Conservation (phyloP, 768 basidiomycete genomes). For the Symmetrospora coprosmae region DNA sequence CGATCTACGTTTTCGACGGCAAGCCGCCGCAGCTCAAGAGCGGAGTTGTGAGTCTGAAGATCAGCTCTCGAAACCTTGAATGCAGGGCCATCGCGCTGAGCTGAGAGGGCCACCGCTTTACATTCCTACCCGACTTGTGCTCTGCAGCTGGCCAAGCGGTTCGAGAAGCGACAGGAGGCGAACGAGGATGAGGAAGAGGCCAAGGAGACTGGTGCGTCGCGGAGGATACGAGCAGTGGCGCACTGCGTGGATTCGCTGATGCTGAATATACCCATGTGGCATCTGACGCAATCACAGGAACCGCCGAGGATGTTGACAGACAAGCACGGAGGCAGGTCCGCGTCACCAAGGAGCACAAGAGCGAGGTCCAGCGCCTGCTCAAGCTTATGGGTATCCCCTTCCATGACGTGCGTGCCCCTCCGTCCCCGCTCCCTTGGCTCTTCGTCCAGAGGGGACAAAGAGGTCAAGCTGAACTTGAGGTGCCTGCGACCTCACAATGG, state of each 20-base stretch:
- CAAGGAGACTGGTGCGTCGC: conserved; percentile 63
- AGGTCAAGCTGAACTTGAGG: background rate
- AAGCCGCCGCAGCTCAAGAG: conserved; percentile 96
- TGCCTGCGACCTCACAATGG: background rate
- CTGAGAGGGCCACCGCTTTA: too few species aligned
- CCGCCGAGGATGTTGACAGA: conserved; percentile 79
- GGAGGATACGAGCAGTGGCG: too few species aligned
- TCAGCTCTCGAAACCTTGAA: background rate
- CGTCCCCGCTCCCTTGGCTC: too few species aligned
- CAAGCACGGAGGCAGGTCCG: conserved; percentile 81
- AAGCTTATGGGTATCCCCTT: conserved; percentile 94
- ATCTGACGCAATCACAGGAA: conserved; percentile 42
- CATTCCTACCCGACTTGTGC: too few species aligned
- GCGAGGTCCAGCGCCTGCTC: conserved; percentile 76
- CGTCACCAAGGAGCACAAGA: conserved; percentile 90
- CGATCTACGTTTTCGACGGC: conserved; percentile 94
- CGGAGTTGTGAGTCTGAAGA: conserved; percentile 60
- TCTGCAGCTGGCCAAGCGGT: conserved; percentile 85
- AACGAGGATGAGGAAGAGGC: conserved; percentile 92
- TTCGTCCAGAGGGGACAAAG: background rate
- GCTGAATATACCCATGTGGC: background rate
- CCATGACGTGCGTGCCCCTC: conserved; percentile 71
- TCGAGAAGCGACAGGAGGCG: conserved; percentile 75
- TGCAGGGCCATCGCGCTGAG: too few species aligned
- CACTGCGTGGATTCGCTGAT: background rate